Conservation (phyloP, 306 rosid species). For the Prunus mume region DNA sequence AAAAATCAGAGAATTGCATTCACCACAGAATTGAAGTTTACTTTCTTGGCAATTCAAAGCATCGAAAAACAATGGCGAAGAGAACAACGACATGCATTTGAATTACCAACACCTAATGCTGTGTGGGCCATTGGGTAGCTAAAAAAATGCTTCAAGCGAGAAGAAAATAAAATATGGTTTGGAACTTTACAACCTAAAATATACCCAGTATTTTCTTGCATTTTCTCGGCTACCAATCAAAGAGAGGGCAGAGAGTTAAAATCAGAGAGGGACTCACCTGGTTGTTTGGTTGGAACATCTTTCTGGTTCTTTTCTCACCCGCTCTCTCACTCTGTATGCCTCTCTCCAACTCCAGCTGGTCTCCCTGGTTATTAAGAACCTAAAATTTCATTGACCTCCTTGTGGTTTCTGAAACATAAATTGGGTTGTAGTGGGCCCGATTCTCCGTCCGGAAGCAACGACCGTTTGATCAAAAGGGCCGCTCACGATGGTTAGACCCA, state of each 20-base stretch:
- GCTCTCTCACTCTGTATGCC: neutral
- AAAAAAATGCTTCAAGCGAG: neutral
- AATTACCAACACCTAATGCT: neutral
- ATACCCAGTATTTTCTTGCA: neutral
- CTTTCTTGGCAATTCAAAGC: constrained; percentile 4
- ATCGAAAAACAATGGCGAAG: neutral
- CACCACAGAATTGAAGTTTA: neutral
- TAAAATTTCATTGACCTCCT: neutral
- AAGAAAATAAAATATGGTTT: neutral
- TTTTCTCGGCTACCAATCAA: constrained; percentile 23
- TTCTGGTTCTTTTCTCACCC: neutral
- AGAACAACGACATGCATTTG: constrained; percentile 24
- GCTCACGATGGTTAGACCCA: neutral
- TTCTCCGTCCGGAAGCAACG: neutral
- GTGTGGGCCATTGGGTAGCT: neutral
- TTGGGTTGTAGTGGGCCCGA: neutral
- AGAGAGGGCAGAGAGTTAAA: neutral
- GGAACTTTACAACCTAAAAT: neutral
- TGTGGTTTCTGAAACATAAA: neutral
- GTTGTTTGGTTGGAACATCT: constrained; percentile 48
- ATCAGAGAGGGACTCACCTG: constrained; percentile 31
- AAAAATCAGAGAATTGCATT: neutral
- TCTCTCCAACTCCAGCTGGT: neutral
- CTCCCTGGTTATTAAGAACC: neutral
- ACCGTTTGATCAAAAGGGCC: neutral